Evolutionary conservation across 2,329 filamentous ascomycete species (phyloP), one percentile per base, ranked within the genome.

Genomic region (Cylindrodendrum hubeiense): DNA sequence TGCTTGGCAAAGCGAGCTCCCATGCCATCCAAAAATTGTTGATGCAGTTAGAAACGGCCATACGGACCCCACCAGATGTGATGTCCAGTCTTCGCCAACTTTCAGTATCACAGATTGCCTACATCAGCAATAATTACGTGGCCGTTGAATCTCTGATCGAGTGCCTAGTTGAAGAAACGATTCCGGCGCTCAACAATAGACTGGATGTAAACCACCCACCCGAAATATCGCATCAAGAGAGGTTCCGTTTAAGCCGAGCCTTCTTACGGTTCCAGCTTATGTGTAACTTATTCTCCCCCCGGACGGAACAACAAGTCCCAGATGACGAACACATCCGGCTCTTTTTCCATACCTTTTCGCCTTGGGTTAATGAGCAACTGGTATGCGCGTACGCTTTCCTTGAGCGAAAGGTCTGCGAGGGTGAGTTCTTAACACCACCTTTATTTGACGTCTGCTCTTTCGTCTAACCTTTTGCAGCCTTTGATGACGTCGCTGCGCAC

Each of bases 301-400:
- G 15, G n/a, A n/a, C n/a, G n/a, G 5, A n/a, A 19, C 15, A 7
- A 1, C 15, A n/a, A 6, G 2, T 39, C 15, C 7, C 37, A 39
- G 8, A 15, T n/a, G 5, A 47, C 1, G 26, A 28, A 17, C 22
- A 19, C 7, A 17, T 13, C 10, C 4, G 9, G 7, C 19, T 30
- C 15, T 26, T 57, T n/a, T 57, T 57, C 21, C 22, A 26, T 2
- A 4, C 3, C 4, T 57, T 37, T 8, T 57, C 54, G 2, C 54
- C 54, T 2, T 57, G 54, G 54, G 54, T 57, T 8, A 57, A 57
- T 22, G 54, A 47, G 24, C 54, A 57, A n/a, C 8, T 57, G 54
- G 10, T 49, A 7, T 57, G 54, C 21, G 43, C 37, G 6, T 49
- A 57, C 30, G 12, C 28, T 3, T 57, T 49, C 43, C 43, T 57